Base-by-base conservation (phyloP, 2,329 filamentous ascomycete species). In the Diaporthe vaccinii region DNA sequence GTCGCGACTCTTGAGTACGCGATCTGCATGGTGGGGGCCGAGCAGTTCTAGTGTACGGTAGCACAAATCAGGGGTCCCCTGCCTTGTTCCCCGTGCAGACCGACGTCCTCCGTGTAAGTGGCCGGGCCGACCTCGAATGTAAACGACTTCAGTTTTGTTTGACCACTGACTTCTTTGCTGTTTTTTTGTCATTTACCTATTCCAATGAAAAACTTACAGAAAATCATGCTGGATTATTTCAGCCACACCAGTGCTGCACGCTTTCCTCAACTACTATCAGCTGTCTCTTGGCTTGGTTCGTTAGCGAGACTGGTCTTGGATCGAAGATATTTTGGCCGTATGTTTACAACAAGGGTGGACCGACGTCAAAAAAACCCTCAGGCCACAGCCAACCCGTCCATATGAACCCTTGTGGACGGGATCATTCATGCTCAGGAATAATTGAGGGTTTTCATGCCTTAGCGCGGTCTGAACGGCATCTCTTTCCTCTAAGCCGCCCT, bases 11-110 rank as follows among this genome's bases (percentile, higher is more conserved):
- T 25, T 25, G 15, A 55, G 65, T 36, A 69, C 65, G 65, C 65
- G 65, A 69, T 55, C 65, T 55, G 65, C 65, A 55, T 51, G 17
- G 65, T 69, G 34, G 65, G 65, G 65, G n/a, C 34, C 49, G 49
- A 31, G 46, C n/a, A 55, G 46, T 51, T n/a, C 17, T 31, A n/a
- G n/a, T n/a, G n/a, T n/a, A 36, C 17, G 31, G 44, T 25, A 14
- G 31, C 12, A 7, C 58, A 55, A 65, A 2, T 15, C 65, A 69
- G 49, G 65, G 61, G 65, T 6, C 34, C 65, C 65, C 34, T 69
- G 65, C 49, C 46, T 4, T 15, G 14, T 1, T 7, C n/a, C 31
- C 41, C 15, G 22, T 10, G 22, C 20, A 39, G 44, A 39, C 46
- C 44, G 22, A 51, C 31, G 46, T 17, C 62, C 41, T 4, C 46